Evolutionary conservation across 108 stramenopile species (phyloP).

Genomic region (Discostella pseudostelligera): DNA sequence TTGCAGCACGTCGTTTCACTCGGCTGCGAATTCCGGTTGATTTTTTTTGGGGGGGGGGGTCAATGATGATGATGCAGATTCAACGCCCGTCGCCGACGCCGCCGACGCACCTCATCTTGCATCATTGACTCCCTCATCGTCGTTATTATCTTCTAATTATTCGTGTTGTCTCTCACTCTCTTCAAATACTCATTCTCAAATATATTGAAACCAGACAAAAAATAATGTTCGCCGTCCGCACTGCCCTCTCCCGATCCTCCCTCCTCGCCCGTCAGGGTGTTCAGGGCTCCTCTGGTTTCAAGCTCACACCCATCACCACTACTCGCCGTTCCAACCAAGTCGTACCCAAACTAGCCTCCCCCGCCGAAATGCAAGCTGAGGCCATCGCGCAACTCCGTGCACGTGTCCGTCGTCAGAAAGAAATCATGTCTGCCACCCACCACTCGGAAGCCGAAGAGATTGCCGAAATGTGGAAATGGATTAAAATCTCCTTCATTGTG

Average conservation of each 20-base stretch:
- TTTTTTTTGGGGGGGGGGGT: too few relatives aligned
- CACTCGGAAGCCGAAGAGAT: slow-evolving; percentile 66
- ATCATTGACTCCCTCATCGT: too few relatives aligned
- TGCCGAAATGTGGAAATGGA: slow-evolving; percentile 82
- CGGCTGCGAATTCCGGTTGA: not conserved
- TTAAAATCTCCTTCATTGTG: slow-evolving; percentile 76
- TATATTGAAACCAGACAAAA: not conserved
- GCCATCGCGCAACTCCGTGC: slow-evolving; percentile 77
- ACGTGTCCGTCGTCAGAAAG: slow-evolving; percentile 78
- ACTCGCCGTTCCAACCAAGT: slow-evolving; percentile 67
- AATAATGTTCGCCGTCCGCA: slow-evolving; percentile 12
- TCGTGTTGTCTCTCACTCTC: not conserved
- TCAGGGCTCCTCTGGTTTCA: not conserved
- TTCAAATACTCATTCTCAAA: not conserved
- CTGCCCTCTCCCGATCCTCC: slow-evolving; percentile 5
- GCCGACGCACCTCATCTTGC: too few relatives aligned
- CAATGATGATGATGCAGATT: too few relatives aligned
- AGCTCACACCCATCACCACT: not conserved
- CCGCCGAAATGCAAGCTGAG: slow-evolving; percentile 73
- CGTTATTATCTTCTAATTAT: not conserved
- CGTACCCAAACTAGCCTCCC: slow-evolving; percentile 68
- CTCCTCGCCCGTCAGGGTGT: slow-evolving; percentile 13
- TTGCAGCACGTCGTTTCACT: too few relatives aligned
- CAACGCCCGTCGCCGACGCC: too few relatives aligned
- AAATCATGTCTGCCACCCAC: slow-evolving; percentile 57